These are phyloP conservation scores for Linanthus parryae DNA, from an alignment of 148 eudicot species.

Conservation along the genomic window DNA sequence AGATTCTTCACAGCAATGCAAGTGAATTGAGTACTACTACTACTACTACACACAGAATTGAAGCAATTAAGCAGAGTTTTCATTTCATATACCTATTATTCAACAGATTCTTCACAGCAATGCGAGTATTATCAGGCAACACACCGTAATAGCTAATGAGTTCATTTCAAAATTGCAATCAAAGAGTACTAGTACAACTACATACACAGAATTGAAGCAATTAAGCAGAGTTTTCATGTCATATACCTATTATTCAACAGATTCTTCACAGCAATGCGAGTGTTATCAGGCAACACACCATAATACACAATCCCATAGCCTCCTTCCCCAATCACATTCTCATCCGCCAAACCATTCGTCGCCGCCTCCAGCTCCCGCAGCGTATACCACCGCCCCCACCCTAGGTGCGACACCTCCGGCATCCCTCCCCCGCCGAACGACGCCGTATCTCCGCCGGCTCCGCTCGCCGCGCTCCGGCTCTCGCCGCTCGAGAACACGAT, in stretches of 20 bases:
- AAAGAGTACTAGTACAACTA: too few relatives aligned
- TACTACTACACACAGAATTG: too few relatives aligned
- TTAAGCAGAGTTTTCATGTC: not conserved
- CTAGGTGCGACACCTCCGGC: conserved; percentile 75
- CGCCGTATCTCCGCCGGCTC: conserved; percentile 9
- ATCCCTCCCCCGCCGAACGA: conserved; percentile 16
- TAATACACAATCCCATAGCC: conserved; percentile 89
- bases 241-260: conserved; percentile 76
- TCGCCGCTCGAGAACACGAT: conserved; percentile 46
- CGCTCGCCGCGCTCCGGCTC: conserved; percentile 32
- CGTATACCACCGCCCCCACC: conserved; percentile 95
- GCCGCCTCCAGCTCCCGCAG: conserved; percentile 72
- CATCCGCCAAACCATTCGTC: conserved; percentile 60
- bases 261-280: conserved; percentile 76
- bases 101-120: conserved; percentile 83
- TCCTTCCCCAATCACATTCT: conserved; percentile 95
- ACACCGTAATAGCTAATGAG: conserved; percentile 73
- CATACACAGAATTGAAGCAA: not conserved
- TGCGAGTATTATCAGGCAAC: conserved; percentile 62
- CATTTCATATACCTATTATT: conserved; percentile 77
- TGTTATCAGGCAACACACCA: conserved; percentile 42
- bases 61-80: not conserved
- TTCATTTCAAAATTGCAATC: too few relatives aligned
- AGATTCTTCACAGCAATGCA: conserved; percentile 76
- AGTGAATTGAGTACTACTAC: too few relatives aligned